These are phyloP conservation scores for Lichtheimia ramosa DNA, from an alignment of 371 early-diverging fungal species.

Conservation along the genomic window DNA sequence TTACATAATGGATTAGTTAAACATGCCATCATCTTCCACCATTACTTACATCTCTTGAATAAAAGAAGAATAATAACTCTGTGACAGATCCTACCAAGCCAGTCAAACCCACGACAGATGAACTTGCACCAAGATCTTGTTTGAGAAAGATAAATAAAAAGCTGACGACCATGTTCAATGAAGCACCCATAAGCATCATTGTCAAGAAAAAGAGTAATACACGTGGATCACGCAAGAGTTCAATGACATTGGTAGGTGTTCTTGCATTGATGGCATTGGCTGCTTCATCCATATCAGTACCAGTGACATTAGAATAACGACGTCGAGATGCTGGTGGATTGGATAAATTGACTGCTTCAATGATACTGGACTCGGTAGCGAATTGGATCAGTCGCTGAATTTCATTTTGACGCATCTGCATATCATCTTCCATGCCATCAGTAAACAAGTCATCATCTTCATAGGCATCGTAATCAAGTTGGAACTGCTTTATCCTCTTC, in stretches of 20 bases:
- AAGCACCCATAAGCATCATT: conserved; percentile 57
- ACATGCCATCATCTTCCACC: background rate
- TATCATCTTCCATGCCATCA: conserved; percentile 6
- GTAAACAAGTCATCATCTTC: conserved; percentile 20
- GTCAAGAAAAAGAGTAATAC: conserved; percentile 46
- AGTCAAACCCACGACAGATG: conserved; percentile 45
- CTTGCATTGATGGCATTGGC: background rate
- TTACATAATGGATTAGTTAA: too few species aligned
- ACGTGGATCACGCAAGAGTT: conserved; percentile 38
- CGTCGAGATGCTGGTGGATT: conserved; percentile 46
- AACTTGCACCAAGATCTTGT: conserved; percentile 48
- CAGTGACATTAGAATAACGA: conserved; percentile 9
- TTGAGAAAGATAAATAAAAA: conserved; percentile 49
- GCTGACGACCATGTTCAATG: conserved; percentile 53
- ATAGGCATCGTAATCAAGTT: conserved; percentile 28
- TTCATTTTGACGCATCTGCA: conserved; percentile 32
- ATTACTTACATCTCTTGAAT: conserved; percentile 48
- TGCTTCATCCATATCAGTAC: conserved; percentile 8
- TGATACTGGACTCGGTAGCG: conserved; percentile 55
- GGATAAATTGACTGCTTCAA: conserved; percentile 52
- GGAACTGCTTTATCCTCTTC: conserved; percentile 28
- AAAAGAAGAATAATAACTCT: conserved; percentile 50
- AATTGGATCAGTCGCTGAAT: conserved; percentile 52
- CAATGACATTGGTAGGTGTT: conserved; percentile 35
- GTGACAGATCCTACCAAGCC: conserved; percentile 51